Evolutionary conservation across 768 basidiomycete genomes (phyloP).

Genomic region (Kwoniella sp.): DNA sequence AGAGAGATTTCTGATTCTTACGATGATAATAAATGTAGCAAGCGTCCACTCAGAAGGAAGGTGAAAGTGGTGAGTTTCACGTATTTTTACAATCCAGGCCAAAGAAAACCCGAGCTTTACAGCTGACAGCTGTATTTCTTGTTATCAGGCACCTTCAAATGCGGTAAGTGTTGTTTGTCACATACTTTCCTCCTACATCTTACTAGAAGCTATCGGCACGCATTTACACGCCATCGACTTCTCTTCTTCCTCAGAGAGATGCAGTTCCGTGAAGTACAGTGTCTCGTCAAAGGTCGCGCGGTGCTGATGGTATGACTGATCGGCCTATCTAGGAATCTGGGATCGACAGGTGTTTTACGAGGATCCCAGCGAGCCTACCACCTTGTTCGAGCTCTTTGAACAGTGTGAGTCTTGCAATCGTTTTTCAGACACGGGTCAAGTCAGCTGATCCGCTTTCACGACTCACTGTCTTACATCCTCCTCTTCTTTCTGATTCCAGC

Average conservation of each 20-base stretch:
- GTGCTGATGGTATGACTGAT: not conserved
- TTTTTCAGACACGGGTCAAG: not conserved
- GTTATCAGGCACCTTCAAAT: slow-evolving; percentile 34
- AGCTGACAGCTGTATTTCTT: not conserved
- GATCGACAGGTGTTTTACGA: slow-evolving; percentile 19
- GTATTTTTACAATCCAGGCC: no score
- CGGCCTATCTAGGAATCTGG: slow-evolving; percentile 31
- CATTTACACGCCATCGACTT: no score
- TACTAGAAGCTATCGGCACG: no score
- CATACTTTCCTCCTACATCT: not conserved
- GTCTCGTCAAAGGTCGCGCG: no score
- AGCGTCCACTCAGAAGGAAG: slow-evolving; percentile 27
- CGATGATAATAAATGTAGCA: slow-evolving; percentile 19
- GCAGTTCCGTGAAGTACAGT: no score
- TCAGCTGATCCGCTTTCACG: not conserved
- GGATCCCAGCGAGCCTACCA: slow-evolving; percentile 34
- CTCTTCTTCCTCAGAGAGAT: no score
- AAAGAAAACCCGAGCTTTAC: no score
- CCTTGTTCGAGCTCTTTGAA: slow-evolving; percentile 51
- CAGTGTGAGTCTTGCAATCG: slow-evolving; percentile 34
- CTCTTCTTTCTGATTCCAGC: slow-evolving; percentile 26
- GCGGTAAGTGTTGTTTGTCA: slow-evolving; percentile 23
- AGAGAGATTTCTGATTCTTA: no score
- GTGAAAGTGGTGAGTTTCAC: slow-evolving; percentile 40
- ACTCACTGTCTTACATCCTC: not conserved